These are phyloP conservation scores for Candida saitoana DNA, from an alignment of 805 yeast genomes.

Conservation along the genomic window DNA sequence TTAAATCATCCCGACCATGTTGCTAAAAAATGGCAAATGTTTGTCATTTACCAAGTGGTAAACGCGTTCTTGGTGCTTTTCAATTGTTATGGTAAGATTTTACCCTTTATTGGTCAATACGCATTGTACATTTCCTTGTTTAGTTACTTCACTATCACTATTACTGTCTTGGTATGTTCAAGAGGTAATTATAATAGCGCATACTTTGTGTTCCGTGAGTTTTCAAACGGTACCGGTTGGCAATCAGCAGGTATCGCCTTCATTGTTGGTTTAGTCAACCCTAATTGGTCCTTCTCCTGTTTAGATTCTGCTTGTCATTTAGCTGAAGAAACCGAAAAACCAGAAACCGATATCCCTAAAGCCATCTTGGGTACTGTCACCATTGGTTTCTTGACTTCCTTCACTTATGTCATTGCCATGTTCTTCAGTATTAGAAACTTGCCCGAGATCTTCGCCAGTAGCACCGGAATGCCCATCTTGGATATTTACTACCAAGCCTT, in stretches of 20 bases:
- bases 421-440: conserved; percentile 35
- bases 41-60: conserved; percentile 33
- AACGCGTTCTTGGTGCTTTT: conserved; percentile 29
- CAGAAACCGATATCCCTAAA: conserved; percentile 37
- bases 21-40: conserved; percentile 33
- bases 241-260: conserved; percentile 32
- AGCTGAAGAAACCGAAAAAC: conserved; percentile 37
- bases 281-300: conserved; percentile 37
- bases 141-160: conserved; percentile 31
- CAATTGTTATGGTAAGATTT: conserved; percentile 33
- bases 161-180: conserved; percentile 37
- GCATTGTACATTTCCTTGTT: conserved; percentile 33
- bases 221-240: conserved; percentile 24
- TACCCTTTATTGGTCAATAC: conserved; percentile 32
- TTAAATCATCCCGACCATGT: conserved; percentile 32
- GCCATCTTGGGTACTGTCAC: conserved; percentile 39
- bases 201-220: conserved; percentile 18
- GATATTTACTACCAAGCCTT: conserved; percentile 40
- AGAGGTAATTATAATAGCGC: conserved; percentile 30
- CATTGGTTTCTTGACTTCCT: conserved; percentile 36
- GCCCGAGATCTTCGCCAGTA: conserved; percentile 22
- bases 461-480: conserved; percentile 37
- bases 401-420: conserved; percentile 38
- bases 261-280: conserved; percentile 36
- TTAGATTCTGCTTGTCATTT: conserved; percentile 40